Evolutionary conservation across 2,329 filamentous ascomycete species (phyloP).

Genomic region (Rugonectria rugulosa): DNA sequence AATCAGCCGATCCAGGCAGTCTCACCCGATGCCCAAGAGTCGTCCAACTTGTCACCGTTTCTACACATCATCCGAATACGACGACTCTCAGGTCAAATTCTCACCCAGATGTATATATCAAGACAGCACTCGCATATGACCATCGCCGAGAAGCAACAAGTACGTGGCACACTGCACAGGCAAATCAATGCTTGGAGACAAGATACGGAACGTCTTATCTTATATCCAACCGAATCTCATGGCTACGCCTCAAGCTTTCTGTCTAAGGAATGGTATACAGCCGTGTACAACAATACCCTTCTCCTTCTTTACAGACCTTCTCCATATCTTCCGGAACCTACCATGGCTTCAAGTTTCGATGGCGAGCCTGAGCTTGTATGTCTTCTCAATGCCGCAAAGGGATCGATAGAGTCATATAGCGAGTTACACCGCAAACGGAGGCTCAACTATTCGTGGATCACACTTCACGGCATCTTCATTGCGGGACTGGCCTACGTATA

Average conservation of each 20-base stretch:
- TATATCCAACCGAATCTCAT: not conserved
- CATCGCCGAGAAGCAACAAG: not conserved
- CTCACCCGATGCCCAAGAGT: not conserved
- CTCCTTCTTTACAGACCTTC: conserved; percentile 19
- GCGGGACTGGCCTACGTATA: conserved; percentile 16
- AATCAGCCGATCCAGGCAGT: not conserved
- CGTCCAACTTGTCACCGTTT: not conserved
- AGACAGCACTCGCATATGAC: not conserved
- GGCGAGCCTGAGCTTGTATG: not conserved
- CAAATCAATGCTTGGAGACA: conserved; percentile 12
- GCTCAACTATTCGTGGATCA: conserved; percentile 22
- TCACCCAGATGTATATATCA: conserved; percentile 9
- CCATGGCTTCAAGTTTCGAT: not conserved
- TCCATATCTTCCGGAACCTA: conserved; percentile 9
- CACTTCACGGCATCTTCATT: conserved; percentile 15
- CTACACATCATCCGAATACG: conserved; percentile 12
- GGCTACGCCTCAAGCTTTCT: conserved; percentile 10
- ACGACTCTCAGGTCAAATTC: conserved; percentile 14
- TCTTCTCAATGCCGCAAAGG: conserved; percentile 2
- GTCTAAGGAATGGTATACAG: conserved; percentile 10
- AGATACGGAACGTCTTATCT: not conserved
- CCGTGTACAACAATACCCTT: conserved; percentile 12
- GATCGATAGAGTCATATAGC: conserved; percentile 14
- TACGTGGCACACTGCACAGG: not conserved
- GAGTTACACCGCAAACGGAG: conserved; percentile 9